Percentiles rank a stretch among this genome's conserved stretches.
phyloP scores from a whole-genome alignment of 352 stramenopile species.

The Phytophthora hibernalis region DNA sequence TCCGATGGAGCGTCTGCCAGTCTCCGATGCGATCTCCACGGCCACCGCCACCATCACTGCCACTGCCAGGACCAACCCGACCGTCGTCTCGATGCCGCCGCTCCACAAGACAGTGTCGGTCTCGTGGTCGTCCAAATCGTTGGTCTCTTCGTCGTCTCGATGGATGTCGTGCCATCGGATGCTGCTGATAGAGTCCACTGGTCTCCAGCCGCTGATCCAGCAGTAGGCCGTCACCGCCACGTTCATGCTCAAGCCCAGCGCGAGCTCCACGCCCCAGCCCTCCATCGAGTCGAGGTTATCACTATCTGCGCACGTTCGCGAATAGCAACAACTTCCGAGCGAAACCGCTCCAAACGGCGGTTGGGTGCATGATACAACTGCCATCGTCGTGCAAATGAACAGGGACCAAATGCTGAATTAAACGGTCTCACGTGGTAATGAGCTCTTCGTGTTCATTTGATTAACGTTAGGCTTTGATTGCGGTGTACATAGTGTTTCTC shows the following conservation, averaged over 20 bases:
- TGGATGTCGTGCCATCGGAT: conserved; percentile 15
- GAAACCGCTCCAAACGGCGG: conserved; percentile 16
- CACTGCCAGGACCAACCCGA: conserved; percentile 30
- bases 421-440: conserved; percentile 5
- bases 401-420: background rate
- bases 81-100: conserved; percentile 28
- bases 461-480: conserved; percentile 26
- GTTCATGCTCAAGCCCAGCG: conserved; percentile 27
- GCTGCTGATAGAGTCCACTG: conserved; percentile 25
- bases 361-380: conserved; percentile 3
- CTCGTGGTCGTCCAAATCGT: conserved; percentile 1
- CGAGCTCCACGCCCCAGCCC: conserved; percentile 22
- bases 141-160: conserved; percentile 10
- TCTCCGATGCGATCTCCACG: conserved; percentile 27
- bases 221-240: conserved; percentile 20
- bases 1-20: background rate
- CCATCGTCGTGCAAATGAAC: no score
- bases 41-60: conserved; percentile 32
- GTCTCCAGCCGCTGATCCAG: conserved; percentile 29
- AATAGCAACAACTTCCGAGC: background rate
- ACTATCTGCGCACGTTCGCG: background rate
- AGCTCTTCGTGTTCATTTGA: conserved; percentile 20
- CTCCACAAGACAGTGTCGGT: conserved; percentile 26
- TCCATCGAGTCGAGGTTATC: conserved; percentile 15
- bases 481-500: conserved; percentile 22